Evolutionary conservation across 345 rosid genomes (phyloP).

Genomic region (Eutrema japonicum): DNA sequence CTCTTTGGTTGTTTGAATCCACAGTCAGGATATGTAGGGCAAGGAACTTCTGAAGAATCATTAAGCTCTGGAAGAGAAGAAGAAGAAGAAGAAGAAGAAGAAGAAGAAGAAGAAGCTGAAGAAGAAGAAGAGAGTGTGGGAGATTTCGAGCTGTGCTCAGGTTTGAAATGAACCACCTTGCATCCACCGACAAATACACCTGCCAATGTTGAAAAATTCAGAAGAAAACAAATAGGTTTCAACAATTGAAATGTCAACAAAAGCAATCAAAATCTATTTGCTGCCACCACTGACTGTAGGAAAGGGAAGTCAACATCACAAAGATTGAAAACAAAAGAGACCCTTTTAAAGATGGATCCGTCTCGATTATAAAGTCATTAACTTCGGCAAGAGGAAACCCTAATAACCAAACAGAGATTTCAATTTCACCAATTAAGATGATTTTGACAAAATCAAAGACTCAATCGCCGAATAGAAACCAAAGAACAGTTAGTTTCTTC

Average conservation of each 20-base stretch:
- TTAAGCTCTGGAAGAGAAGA: no score
- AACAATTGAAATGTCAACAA: constrained; percentile 31
- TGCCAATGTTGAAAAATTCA: constrained; percentile 39
- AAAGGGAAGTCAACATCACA: constrained; percentile 24
- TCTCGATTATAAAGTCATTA: constrained; percentile 3
- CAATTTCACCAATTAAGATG: constrained; percentile 13
- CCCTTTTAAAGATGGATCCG: neutral
- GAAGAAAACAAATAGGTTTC: constrained; percentile 22
- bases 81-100: no score
- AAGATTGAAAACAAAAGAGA: constrained; percentile 14
- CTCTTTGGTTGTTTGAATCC: no score
- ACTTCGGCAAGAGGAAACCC: constrained; percentile 8
- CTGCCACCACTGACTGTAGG: constrained; percentile 17
- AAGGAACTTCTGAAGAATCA: no score
- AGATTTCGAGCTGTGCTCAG: constrained; percentile 47
- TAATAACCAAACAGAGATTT: constrained; percentile 18
- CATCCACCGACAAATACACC: constrained; percentile 95
- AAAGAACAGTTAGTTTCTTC: neutral
- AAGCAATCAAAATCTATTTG: constrained; percentile 21
- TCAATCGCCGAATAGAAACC: neutral
- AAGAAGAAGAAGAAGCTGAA: no score
- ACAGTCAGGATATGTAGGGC: no score
- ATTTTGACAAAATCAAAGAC: constrained; percentile 13
- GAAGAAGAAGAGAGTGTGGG: constrained; percentile 1
- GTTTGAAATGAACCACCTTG: constrained; percentile 96